Percentiles rank a stretch among this genome's conserved stretches.
phyloP scores from a whole-genome alignment of 176 grass and related monocot species.

The Aechmea fasciata region DNA sequence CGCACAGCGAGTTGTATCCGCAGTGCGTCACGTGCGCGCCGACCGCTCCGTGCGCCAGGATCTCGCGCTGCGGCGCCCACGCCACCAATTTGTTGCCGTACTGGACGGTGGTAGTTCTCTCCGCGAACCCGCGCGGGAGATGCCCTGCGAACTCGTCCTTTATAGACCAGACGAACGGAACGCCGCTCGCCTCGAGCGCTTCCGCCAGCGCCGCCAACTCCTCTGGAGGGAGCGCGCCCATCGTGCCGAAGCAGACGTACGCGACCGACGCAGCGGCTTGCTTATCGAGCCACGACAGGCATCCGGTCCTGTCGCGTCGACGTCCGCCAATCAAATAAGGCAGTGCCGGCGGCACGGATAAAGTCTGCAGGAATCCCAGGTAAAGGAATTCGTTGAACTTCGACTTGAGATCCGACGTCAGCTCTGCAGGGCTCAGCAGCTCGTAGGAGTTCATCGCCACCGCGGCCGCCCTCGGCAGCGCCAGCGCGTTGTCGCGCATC shows the following conservation, averaged over 20 bases:
- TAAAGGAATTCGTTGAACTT: too few species aligned
- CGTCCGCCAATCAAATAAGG: too few species aligned
- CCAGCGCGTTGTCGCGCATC: too few species aligned
- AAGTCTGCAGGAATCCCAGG: too few species aligned
- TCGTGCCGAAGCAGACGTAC: slow-evolving; percentile 23
- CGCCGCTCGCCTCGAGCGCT: slow-evolving; percentile 19
- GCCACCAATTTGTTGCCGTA: slow-evolving; percentile 20
- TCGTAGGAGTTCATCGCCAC: too few species aligned
- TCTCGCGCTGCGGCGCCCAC: slow-evolving; percentile 16
- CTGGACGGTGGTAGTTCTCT: not conserved
- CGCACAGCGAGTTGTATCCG: slow-evolving; percentile 31
- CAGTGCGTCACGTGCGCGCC: slow-evolving; percentile 26
- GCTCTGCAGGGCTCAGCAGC: too few species aligned
- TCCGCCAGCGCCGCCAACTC: slow-evolving; percentile 22
- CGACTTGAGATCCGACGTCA: too few species aligned
- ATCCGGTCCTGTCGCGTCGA: too few species aligned
- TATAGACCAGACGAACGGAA: slow-evolving; percentile 27
- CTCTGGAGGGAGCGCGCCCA: slow-evolving; percentile 1
- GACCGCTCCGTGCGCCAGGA: slow-evolving; percentile 18
- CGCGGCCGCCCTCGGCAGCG: too few species aligned
- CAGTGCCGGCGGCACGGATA: too few species aligned
- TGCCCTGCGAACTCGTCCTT: slow-evolving; percentile 6
- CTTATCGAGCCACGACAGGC: slow-evolving; percentile 30
- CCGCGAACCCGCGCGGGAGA: slow-evolving; percentile 19
- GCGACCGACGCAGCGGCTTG: slow-evolving; percentile 5